Percentiles rank a stretch among this genome's conserved stretches.
phyloP scores from a whole-genome alignment of 2,329 filamentous ascomycete genomes.

The Fusarium chuoi region DNA sequence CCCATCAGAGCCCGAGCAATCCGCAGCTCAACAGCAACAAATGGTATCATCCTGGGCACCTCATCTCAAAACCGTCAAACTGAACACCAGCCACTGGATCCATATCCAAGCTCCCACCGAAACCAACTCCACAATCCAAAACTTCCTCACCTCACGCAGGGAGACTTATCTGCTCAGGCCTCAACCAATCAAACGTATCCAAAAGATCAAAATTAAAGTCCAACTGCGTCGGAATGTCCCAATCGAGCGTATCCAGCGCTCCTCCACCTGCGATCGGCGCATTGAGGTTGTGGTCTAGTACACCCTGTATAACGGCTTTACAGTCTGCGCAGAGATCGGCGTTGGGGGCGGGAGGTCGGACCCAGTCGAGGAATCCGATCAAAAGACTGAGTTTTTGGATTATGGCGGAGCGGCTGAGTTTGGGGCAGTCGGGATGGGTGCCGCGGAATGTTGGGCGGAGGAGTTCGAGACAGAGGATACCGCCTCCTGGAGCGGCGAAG shows the following conservation, averaged over 20 bases:
- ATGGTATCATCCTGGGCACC: conserved; percentile 43
- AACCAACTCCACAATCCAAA: conserved; percentile 40
- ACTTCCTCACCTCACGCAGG: conserved; percentile 24
- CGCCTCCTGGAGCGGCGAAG: conserved; percentile 60
- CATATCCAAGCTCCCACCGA: conserved; percentile 44
- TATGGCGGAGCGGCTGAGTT: conserved; percentile 58
- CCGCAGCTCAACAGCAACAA: conserved; percentile 39
- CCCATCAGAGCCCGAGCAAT: conserved; percentile 18
- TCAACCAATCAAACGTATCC: conserved; percentile 61
- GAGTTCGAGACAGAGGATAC: conserved; percentile 62
- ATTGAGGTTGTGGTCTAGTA: conserved; percentile 62
- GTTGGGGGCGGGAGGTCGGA: conserved; percentile 59
- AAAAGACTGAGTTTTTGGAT: conserved; percentile 63
- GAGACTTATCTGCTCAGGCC: conserved; percentile 29
- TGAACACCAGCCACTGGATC: conserved; percentile 51
- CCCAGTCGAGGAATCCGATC: conserved; percentile 63
- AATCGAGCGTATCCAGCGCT: conserved; percentile 46
- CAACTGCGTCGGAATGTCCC: conserved; percentile 47
- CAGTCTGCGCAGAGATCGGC: conserved; percentile 59
- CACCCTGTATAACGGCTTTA: conserved; percentile 60
- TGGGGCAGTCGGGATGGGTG: conserved; percentile 46
- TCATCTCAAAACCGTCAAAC: conserved; percentile 50
- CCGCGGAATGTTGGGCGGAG: conserved; percentile 54
- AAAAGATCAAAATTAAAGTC: conserved; percentile 60
- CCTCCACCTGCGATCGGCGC: conserved; percentile 40